Percentiles rank a stretch among this genome's conserved stretches.
Conservation (phyloP, 441 rosid species). For the Heliophila coronopifolia region DNA sequence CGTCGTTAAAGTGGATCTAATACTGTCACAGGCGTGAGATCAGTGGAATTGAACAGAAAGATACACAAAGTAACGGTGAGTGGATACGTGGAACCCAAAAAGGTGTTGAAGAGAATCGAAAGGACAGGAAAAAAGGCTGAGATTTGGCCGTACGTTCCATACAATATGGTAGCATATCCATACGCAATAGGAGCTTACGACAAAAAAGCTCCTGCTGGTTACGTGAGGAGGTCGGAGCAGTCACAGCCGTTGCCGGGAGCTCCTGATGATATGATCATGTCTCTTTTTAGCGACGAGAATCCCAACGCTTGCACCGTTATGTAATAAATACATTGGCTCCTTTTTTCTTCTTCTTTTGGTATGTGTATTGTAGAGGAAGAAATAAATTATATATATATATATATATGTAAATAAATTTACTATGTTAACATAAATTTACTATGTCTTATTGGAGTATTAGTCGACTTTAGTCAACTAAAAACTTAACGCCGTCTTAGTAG, state of each 20-base stretch:
- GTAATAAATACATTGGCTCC: too few relatives aligned
- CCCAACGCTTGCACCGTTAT: slow-evolving; percentile 80
- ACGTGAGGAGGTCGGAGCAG: slow-evolving; percentile 62
- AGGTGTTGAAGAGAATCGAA: slow-evolving; percentile 64
- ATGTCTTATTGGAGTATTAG: too few relatives aligned
- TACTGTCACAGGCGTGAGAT: slow-evolving; percentile 43
- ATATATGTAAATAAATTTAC: too few relatives aligned
- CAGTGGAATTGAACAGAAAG: slow-evolving; percentile 65
- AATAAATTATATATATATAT: too few relatives aligned
- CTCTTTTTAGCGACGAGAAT: slow-evolving; percentile 79
- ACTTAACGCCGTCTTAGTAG: too few relatives aligned
- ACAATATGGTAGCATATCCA: slow-evolving; percentile 61
- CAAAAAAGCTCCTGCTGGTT: slow-evolving; percentile 73
- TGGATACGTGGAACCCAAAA: slow-evolving; percentile 76
- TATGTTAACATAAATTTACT: too few relatives aligned
- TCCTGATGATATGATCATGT: slow-evolving; percentile 46
- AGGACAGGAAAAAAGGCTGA: slow-evolving; percentile 77
- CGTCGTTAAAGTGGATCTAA: not conserved
- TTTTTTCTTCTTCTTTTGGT: too few relatives aligned
- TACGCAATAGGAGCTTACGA: slow-evolving; percentile 61
- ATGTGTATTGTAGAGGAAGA: too few relatives aligned
- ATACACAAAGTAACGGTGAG: slow-evolving; percentile 64
- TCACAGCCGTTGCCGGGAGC: slow-evolving; percentile 47
- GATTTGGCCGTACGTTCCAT: slow-evolving; percentile 84
- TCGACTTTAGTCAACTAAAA: too few relatives aligned